Conservation (phyloP, 306 rosid species). For the Sechiopsis laciniata region DNA sequence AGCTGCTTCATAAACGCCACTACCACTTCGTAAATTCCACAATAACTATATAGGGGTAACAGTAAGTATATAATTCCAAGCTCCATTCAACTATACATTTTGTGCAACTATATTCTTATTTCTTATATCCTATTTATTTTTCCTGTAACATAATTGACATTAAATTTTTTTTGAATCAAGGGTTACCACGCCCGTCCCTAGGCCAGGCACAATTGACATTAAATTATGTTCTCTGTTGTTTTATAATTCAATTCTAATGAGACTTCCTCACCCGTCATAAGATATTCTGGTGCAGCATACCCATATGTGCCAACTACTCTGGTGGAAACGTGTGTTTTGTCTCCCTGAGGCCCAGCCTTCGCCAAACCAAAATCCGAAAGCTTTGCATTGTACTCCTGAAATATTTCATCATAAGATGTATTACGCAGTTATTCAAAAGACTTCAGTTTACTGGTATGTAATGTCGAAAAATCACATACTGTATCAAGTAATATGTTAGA, state of each 20-base stretch:
- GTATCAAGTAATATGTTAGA: slow-evolving; percentile 91
- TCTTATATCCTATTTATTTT: background rate
- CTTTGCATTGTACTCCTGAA: slow-evolving; percentile 87
- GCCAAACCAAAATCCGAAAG: slow-evolving; percentile 99
- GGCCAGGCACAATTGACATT: too few species aligned
- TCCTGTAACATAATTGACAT: too few species aligned
- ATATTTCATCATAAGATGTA: background rate
- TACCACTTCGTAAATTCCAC: background rate
- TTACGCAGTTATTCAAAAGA: background rate
- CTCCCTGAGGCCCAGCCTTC: slow-evolving; percentile 96
- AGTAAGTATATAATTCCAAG: background rate
- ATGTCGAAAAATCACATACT: slow-evolving; percentile 34
- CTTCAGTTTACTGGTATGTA: background rate
- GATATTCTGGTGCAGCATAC: slow-evolving; percentile 93
- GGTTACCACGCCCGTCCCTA: too few species aligned
- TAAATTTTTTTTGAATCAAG: too few species aligned
- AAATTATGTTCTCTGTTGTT: background rate
- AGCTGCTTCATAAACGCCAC: background rate
- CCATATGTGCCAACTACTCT: slow-evolving; percentile 94
- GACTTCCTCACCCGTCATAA: slow-evolving; percentile 70
- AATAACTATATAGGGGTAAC: background rate
- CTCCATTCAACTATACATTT: background rate
- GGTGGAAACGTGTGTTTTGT: slow-evolving; percentile 88
- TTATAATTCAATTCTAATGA: slow-evolving; percentile 1
- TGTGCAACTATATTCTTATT: background rate